These are phyloP conservation scores for Penicilliopsis zonata DNA, from an alignment of 495 filamentous ascomycete genomes.

Conservation along the genomic window DNA sequence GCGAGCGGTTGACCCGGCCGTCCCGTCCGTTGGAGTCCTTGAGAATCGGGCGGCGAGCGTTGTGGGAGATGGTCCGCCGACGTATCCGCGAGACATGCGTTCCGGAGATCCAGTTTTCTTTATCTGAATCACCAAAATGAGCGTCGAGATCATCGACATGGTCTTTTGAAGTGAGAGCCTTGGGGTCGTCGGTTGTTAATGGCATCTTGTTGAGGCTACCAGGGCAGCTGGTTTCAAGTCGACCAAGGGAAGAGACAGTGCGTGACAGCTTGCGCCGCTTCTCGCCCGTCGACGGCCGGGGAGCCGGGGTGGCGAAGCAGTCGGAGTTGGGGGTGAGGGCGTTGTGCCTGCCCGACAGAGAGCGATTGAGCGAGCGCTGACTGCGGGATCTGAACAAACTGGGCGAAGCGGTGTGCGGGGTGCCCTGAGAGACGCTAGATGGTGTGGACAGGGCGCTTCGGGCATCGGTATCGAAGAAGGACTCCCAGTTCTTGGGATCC, in stretches of 20 bases:
- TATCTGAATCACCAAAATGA: conserved; percentile 67
- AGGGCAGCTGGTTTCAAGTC: conserved; percentile 41
- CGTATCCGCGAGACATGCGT: conserved; percentile 29
- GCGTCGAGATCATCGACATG: conserved; percentile 21
- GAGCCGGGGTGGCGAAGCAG: conserved; percentile 30
- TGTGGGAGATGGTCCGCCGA: conserved; percentile 22
- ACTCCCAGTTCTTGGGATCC: conserved; percentile 77
- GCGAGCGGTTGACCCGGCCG: conserved; percentile 10
- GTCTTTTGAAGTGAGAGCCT: conserved; percentile 17
- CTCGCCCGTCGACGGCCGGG: conserved; percentile 32
- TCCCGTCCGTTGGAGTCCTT: conserved; percentile 29
- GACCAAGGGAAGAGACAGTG: conserved; percentile 52
- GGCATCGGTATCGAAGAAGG: conserved; percentile 61
- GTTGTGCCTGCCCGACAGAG: conserved; percentile 39
- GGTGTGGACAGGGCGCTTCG: conserved; percentile 59
- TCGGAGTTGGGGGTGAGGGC: conserved; percentile 33
- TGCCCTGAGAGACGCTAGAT: conserved; percentile 58
- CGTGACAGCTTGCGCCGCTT: conserved; percentile 52
- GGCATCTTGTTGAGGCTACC: conserved; percentile 6
- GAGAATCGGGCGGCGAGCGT: conserved; percentile 28
- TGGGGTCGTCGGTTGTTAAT: too few species aligned
- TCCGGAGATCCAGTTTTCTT: conserved; percentile 78
- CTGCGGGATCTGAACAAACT: conserved; percentile 55
- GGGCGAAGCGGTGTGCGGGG: conserved; percentile 62
- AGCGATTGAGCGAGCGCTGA: conserved; percentile 31